Evolutionary conservation across 1,139 yeast genomes (phyloP), one percentile per base, ranked within the genome.

Genomic region (Pichia sp.): DNA sequence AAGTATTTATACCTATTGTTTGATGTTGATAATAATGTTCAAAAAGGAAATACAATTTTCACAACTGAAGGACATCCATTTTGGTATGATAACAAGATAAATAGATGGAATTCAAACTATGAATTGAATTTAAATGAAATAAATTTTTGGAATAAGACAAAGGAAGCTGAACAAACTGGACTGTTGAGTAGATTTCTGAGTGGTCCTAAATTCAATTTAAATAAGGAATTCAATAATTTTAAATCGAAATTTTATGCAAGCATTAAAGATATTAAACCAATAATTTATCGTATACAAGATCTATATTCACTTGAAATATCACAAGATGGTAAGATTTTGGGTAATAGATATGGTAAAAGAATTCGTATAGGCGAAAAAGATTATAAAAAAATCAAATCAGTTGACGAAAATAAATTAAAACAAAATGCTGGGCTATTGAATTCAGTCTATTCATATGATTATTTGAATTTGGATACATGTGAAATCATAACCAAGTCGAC

Each of bases 41-140:
- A 45, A 31, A 48, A 46, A 13, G 79, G 80, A 45, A 84, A 83
- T 60, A 76, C 85, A 69, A 74, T 91, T 1, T 91, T 90, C 62
- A 86, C 96, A 13, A 91, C 98, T 0, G 98, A 91, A 63, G 98
- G 95, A 0, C 98, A 91, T 66, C 96, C 96, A 2, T 65, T 90
- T 55, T 89, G 96, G 96, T 74, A 77, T 53, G 69, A 70, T 54
- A 56, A 65, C 3, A 51, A 60, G 9, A 54, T 72, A 28, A 28
- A 8, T 16, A 14, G 31, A 6, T 53, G 13, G 43, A 51, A 56
- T 30, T 46, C 51, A 18, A 28, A 34, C 7, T 18, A 36, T 6
- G 38, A 44, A 16, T 14, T 25, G 2, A 50, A 42, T 5, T 42
- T 56, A 1, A 22, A 43, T 3, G 25, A 28, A 39, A 44, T 53